Base-by-base conservation (phyloP, 1,139 yeast genomes). In the Eremothecium gossypii region DNA sequence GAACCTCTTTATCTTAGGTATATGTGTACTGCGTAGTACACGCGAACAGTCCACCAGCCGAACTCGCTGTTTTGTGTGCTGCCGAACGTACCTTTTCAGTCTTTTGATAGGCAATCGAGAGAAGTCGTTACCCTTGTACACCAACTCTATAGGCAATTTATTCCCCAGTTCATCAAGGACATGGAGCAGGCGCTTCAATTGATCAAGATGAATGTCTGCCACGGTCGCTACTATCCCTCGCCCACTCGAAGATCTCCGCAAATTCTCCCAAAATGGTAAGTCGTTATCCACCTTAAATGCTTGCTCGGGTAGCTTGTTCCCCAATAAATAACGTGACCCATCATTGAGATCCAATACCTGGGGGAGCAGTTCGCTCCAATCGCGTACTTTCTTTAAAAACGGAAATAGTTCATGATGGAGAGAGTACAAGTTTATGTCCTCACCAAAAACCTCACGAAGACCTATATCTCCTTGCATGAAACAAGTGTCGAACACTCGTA, bases 111-210 rank as follows among this genome's bases (percentile, higher is more conserved):
- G 49, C 35, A 43, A 48, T 13, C 50, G 50, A 27, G 49, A 51
- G 1, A 54, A 42, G 8, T 47, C 49, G 34, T 57, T 56, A 6
- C 23, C 23, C 43, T 62, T 63, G 48, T 67, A 68, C 3, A 71
- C 66, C 38, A 72, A 64, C 55, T 71, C 72, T 41, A 72, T 70
- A 1, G 77, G 77, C 40, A 68, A 58, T 26, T 55, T 60, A 49
- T 71, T 72, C 40, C 62, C 62, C 36, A 67, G 57, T 4, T 68
- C 74, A 46, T 77, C 58, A 27, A 73, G 56, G 11, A 69, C 60
- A 30, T 66, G 63, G 30, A 73, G 60, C 32, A 72, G 57, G 11
- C 40, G 43, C 8, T 46, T n/a, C n/a, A 45, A 44, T 2, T 34
- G 30, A 27, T 42, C 36, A 3, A 44, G 28, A 14, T 48, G 49